Base-by-base conservation (phyloP, 495 filamentous ascomycete genomes). In the Eremomyces bilateralis region DNA sequence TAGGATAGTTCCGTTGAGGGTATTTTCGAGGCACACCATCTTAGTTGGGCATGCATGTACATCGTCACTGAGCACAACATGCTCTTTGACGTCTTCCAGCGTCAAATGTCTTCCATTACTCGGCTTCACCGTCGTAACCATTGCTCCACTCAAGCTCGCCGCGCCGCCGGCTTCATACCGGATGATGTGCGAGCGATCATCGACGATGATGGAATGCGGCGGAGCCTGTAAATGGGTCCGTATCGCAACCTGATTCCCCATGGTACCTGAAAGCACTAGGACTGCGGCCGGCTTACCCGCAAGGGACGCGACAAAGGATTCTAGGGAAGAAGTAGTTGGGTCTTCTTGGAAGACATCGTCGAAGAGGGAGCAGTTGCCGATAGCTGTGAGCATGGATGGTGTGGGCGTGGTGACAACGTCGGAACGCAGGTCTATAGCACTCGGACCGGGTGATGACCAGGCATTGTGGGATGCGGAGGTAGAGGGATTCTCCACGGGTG, bases 401-500 rank as follows among this genome's bases (percentile, higher is more conserved):
- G 81, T 91, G 1, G 85, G 84, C 0, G 80, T 83, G 4, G 85
- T 95, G 57, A 84, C 67, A 17, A 76, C 78, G 48, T 95, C 84
- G 53, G 67, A 67, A 17, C 56, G 51, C 40, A 80, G 62, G 38
- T 80, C 74, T 46, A 70, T 75, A 32, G 69, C 65, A 2, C 72
- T 69, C 0, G 69, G 69, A 0, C 69, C 67, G n/a, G 64, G 61
- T 13, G 57, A 54, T 6, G 65, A 58, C 71, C 71, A 76, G 33
- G 60, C 56, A 41, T 46, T 67, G 20, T n/a, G n/a, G n/a, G n/a
- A n/a, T n/a, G n/a, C n/a, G n/a, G n/a, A n/a, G n/a, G n/a, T n/a
- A n/a, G n/a, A n/a, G n/a, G n/a, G n/a, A n/a, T n/a, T n/a, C n/a
- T n/a, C n/a, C n/a, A n/a, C n/a, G n/a, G n/a, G n/a, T n/a, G n/a